phyloP scores from a whole-genome alignment of 345 rosid species.

The Hibiscus mutabilis region DNA sequence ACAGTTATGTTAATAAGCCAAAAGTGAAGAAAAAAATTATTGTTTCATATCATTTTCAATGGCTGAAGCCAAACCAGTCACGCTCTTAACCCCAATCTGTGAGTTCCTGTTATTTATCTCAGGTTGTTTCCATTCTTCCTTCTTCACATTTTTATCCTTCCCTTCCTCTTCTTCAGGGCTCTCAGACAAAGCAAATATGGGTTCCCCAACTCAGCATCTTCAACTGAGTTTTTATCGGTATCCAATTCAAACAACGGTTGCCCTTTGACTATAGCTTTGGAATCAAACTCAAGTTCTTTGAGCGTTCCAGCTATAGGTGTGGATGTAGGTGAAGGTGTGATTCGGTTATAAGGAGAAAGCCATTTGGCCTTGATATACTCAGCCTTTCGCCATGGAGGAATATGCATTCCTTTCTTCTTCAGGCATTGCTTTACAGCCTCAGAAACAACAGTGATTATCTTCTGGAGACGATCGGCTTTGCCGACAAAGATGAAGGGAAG shows the following conservation, averaged over 20 bases:
- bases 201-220: conserved; percentile 13
- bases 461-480: conserved; percentile 56
- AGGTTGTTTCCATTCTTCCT: conserved; percentile 34
- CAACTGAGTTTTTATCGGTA: conserved; percentile 5
- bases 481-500: conserved; percentile 77
- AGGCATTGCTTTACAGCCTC: conserved; percentile 74
- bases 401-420: conserved; percentile 85
- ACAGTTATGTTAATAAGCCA: conserved; percentile 3
- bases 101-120: conserved; percentile 39
- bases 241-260: conserved; percentile 4
- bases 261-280: conserved; percentile 15
- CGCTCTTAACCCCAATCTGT: conserved; percentile 35
- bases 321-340: background rate
- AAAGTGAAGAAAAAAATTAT: conserved; percentile 1
- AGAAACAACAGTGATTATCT: conserved; percentile 49
- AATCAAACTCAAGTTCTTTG: background rate
- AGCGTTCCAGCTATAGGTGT: background rate
- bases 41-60: conserved; percentile 27
- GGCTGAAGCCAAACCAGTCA: conserved; percentile 55
- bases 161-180: conserved; percentile 19
- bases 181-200: conserved; percentile 21
- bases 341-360: conserved; percentile 52
- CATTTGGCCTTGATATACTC: conserved; percentile 83
- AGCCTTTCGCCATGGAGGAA: conserved; percentile 86
- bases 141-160: conserved; percentile 17